Conservation (phyloP, 768 basidiomycete genomes). For the Hygrophorus russula region DNA sequence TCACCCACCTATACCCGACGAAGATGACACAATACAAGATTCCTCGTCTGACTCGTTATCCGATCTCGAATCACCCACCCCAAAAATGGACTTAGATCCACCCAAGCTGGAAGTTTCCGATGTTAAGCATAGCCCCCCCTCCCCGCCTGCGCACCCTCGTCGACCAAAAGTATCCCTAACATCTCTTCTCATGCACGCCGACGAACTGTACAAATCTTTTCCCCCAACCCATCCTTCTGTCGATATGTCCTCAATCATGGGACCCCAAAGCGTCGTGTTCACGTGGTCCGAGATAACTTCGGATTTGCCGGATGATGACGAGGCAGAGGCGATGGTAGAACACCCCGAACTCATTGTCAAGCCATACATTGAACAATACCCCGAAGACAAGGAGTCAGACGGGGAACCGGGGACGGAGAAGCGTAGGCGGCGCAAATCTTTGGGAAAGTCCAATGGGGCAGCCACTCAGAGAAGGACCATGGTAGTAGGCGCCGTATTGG, state of each 20-base stretch:
- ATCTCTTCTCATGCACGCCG: conserved; percentile 43
- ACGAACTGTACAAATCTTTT: conserved; percentile 43
- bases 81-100: no score
- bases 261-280: conserved; percentile 64
- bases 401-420: conserved; percentile 10
- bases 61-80: no score
- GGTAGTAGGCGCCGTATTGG: conserved; percentile 55
- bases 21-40: no score
- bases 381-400: conserved; percentile 8
- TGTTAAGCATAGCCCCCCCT: neutral
- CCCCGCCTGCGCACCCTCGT: neutral
- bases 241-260: conserved; percentile 50
- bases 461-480: conserved; percentile 29
- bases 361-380: conserved; percentile 23
- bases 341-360: conserved; percentile 47
- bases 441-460: conserved; percentile 11
- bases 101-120: neutral
- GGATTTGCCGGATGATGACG: conserved; percentile 37
- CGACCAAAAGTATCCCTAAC: conserved; percentile 29
- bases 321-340: conserved; percentile 50
- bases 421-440: conserved; percentile 13
- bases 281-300: conserved; percentile 53
- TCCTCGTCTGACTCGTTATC: no score
- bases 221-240: conserved; percentile 52
- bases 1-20: no score